phyloP scores from a whole-genome alignment of 768 basidiomycete genomes.

The Panaeolus cyanescens region DNA sequence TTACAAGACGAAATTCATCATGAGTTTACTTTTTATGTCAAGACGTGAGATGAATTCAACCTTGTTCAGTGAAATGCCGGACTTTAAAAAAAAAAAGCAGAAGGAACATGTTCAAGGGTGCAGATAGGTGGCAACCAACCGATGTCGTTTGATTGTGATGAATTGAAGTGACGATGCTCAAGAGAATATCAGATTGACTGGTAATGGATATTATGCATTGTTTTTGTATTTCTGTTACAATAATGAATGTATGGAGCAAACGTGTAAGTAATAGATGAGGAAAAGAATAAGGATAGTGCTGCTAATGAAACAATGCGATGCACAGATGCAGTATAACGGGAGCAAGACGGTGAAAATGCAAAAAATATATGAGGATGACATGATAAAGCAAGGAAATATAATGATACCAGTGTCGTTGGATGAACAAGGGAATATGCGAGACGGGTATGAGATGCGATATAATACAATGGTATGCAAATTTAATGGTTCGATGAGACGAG shows the following conservation, averaged over 20 bases:
- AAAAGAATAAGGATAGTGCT: conserved; percentile 9
- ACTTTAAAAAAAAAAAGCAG: background rate
- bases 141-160: background rate
- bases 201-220: conserved; percentile 5
- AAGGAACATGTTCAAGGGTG: conserved; percentile 21
- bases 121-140: background rate
- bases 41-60: conserved; percentile 1
- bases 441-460: conserved; percentile 2
- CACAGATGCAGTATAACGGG: conserved; percentile 7
- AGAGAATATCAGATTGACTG: background rate
- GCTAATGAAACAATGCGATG: conserved; percentile 11
- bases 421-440: background rate
- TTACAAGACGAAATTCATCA: background rate
- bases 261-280: conserved; percentile 2
- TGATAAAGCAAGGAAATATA: conserved; percentile 8
- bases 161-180: background rate
- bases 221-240: conserved; percentile 11
- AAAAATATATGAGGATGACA: conserved; percentile 8
- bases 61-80: conserved; percentile 1
- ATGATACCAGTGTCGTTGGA: conserved; percentile 5
- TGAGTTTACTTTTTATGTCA: background rate
- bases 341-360: conserved; percentile 11
- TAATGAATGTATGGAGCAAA: background rate
- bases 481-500: conserved; percentile 4
- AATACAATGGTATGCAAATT: conserved; percentile 2